A percentile compares a stretch with the other conserved stretches of the same genome.
These are phyloP conservation scores for Xylariaceae sp. DNA, from an alignment of 2,329 filamentous ascomycete species.

Conservation along the genomic window DNA sequence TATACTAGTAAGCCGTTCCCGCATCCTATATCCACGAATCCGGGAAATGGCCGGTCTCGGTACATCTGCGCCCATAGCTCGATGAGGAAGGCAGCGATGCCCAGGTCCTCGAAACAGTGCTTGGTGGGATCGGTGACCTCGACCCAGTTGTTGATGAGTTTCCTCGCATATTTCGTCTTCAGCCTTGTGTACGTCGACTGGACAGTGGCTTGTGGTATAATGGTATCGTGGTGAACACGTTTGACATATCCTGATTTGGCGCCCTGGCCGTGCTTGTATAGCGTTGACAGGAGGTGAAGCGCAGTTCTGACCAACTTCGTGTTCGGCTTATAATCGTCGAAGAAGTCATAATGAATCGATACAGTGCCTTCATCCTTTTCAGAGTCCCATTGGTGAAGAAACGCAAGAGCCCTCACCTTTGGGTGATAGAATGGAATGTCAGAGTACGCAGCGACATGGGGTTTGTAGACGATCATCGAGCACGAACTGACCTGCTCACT, in stretches of 20 bases:
- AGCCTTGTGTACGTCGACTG: conserved; percentile 78
- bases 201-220: conserved; percentile 70
- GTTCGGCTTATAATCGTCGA: conserved; percentile 31
- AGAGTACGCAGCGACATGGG: conserved; percentile 57
- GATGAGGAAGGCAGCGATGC: conserved; percentile 86
- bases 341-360: conserved; percentile 58
- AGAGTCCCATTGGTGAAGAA: conserved; percentile 62
- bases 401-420: conserved; percentile 65
- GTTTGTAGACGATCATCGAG: conserved; percentile 69
- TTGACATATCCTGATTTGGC: conserved; percentile 65
- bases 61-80: conserved; percentile 91
- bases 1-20: conserved; percentile 89
- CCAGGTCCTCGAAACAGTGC: conserved; percentile 91
- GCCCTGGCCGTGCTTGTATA: conserved; percentile 70
- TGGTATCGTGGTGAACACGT: conserved; percentile 73
- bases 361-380: conserved; percentile 41
- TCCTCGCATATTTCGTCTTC: conserved; percentile 71
- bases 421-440: conserved; percentile 88
- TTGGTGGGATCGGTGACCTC: conserved; percentile 84
- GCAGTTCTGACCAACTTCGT: conserved; percentile 60
- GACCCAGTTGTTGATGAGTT: conserved; percentile 69
- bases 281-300: conserved; percentile 59
- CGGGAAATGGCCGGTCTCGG: conserved; percentile 55
- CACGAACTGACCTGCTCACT: conserved; percentile 32
- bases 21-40: conserved; percentile 94